Percentiles rank a stretch among this genome's conserved stretches.
phyloP scores from a whole-genome alignment of 306 rosid species.

The Potentilla sterilis region DNA sequence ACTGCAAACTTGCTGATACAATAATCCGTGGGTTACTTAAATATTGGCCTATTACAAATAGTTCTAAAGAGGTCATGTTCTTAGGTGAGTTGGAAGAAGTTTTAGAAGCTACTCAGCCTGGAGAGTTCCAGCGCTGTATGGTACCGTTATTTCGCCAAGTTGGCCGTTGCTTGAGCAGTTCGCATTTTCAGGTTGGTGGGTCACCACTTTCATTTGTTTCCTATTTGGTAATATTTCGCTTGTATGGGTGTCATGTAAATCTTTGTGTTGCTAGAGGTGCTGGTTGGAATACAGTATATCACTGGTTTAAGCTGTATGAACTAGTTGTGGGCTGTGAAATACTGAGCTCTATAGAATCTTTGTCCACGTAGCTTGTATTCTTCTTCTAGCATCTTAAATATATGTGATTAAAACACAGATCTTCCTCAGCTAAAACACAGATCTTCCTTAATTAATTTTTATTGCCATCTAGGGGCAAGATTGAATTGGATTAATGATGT shows the following conservation, averaged over 20 bases:
- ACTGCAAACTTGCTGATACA: slow-evolving; percentile 97
- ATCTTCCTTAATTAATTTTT: too few relatives aligned
- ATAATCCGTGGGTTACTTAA: slow-evolving; percentile 84
- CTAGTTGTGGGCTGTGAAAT: neutral
- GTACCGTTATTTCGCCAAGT: slow-evolving; percentile 81
- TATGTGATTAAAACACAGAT: too few relatives aligned
- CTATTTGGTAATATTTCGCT: slow-evolving; percentile 13
- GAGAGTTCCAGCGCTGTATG: slow-evolving; percentile 92
- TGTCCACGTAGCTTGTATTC: neutral
- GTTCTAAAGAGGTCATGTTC: slow-evolving; percentile 98
- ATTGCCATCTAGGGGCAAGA: neutral
- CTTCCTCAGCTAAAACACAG: too few relatives aligned
- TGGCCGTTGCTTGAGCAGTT: slow-evolving; percentile 84
- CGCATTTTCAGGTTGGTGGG: slow-evolving; percentile 87
- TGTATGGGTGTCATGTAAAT: slow-evolving; percentile 3
- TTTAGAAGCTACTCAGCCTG: slow-evolving; percentile 89
- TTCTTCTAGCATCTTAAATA: neutral
- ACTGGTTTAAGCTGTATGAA: neutral
- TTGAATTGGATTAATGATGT: neutral
- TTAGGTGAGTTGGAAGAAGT: slow-evolving; percentile 97
- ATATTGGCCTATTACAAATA: slow-evolving; percentile 95
- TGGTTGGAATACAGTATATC: neutral
- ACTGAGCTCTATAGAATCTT: neutral
- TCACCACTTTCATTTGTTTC: slow-evolving; percentile 22
- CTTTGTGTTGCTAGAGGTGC: slow-evolving; percentile 9